Percentiles rank a stretch among this genome's conserved stretches.
Evolutionary conservation across 768 basidiomycete species (phyloP).

Genomic region (Glaciozyma martinii): DNA sequence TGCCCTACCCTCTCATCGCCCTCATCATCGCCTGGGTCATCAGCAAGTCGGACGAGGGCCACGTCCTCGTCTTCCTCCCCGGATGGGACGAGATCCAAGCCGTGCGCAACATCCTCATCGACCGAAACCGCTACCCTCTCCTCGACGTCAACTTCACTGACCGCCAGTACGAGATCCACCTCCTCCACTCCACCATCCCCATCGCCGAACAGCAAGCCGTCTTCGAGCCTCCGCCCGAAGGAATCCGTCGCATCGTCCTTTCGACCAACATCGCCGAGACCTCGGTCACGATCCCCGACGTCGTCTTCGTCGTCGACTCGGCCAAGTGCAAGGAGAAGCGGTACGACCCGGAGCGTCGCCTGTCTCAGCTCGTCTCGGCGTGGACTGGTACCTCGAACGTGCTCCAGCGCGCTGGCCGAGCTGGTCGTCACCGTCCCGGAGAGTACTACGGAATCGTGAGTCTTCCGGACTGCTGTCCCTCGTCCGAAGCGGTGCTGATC

Average conservation of each 20-base stretch:
- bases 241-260: slow-evolving; percentile 77
- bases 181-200: slow-evolving; percentile 83
- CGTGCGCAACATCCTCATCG: slow-evolving; percentile 57
- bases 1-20: slow-evolving; percentile 72
- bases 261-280: slow-evolving; percentile 95
- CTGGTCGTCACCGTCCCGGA: slow-evolving; percentile 80
- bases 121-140: slow-evolving; percentile 43
- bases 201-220: slow-evolving; percentile 79
- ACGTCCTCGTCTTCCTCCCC: slow-evolving; percentile 83
- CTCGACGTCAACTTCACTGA: slow-evolving; percentile 58
- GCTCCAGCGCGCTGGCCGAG: slow-evolving; percentile 83
- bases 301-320: slow-evolving; percentile 44
- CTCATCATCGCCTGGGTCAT: slow-evolving; percentile 72
- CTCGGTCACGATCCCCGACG: slow-evolving; percentile 75
- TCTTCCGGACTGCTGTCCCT: too few relatives aligned
- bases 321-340: slow-evolving; percentile 40
- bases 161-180: slow-evolving; percentile 58
- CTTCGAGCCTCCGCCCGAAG: slow-evolving; percentile 70
- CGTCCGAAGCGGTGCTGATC: not conserved
- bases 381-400: slow-evolving; percentile 87
- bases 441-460: slow-evolving; percentile 72
- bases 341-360: slow-evolving; percentile 61
- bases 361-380: slow-evolving; percentile 78
- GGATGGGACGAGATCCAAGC: slow-evolving; percentile 83
- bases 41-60: slow-evolving; percentile 63